These are phyloP conservation scores for Rhytidhysteron rufulum DNA, from an alignment of 2,329 filamentous ascomycete genomes.

Conservation along the genomic window DNA sequence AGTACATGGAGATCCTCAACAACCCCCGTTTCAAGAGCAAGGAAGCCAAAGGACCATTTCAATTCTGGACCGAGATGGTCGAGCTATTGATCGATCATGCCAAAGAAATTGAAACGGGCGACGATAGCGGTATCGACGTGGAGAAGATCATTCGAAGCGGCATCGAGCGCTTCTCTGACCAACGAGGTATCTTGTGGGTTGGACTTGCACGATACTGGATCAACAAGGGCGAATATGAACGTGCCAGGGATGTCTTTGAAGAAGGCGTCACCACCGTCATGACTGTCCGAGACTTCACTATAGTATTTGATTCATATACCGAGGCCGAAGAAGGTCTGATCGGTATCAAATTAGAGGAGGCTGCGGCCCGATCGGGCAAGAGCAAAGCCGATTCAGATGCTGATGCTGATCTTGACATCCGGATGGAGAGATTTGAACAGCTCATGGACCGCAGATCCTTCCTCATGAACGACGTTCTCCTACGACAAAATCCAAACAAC, in stretches of 20 bases:
- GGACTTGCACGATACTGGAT: conserved; percentile 97
- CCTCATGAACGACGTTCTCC: conserved; percentile 88
- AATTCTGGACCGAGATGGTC: conserved; percentile 97
- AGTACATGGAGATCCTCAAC: conserved; percentile 89
- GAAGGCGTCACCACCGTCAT: conserved; percentile 97
- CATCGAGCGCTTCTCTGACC: conserved; percentile 85
- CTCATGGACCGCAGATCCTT: conserved; percentile 96
- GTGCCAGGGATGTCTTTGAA: conserved; percentile 88
- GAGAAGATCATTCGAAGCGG: conserved; percentile 91
- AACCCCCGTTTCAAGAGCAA: conserved; percentile 89
- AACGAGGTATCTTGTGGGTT: conserved; percentile 91
- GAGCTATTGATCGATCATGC: conserved; percentile 90
- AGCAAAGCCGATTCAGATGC: conserved; percentile 74
- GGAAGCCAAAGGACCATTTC: conserved; percentile 89
- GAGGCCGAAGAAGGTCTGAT: conserved; percentile 98
- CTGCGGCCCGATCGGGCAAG: conserved; percentile 73
- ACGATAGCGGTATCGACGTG: conserved; percentile 81
- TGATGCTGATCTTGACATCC: conserved; percentile 91
- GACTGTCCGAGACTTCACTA: conserved; percentile 95
- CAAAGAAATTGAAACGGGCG: conserved; percentile 74
- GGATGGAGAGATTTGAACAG: conserved; percentile 97
- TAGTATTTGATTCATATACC: conserved; percentile 93
- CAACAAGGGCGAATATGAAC: conserved; percentile 85
- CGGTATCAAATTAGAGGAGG: conserved; percentile 83
- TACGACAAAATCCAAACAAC: conserved; percentile 94